Conservation (phyloP, 805 yeast species). For the Maudiozyma barnettii region DNA sequence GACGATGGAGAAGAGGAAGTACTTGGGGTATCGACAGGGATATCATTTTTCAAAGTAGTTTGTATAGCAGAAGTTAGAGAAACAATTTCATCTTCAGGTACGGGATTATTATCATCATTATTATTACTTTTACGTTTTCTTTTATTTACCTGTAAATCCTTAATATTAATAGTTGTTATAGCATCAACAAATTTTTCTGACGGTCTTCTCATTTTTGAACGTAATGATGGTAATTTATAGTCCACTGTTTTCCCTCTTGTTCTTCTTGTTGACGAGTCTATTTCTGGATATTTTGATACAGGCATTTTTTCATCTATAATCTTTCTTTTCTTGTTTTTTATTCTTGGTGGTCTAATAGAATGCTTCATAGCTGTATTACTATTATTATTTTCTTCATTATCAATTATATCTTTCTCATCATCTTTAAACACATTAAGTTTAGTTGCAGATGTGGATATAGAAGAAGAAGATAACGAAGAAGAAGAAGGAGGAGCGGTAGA, state of each 20-base stretch:
- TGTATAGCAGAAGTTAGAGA: no score
- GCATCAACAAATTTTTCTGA: conserved; percentile 54
- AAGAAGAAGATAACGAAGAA: no score
- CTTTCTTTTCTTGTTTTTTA: conserved; percentile 19
- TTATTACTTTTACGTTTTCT: no score
- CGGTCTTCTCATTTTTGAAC: conserved; percentile 61
- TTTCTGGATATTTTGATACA: conserved; percentile 10
- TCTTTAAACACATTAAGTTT: conserved; percentile 21
- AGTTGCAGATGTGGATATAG: conserved; percentile 17
- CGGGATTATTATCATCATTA: no score
- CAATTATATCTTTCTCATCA: neutral
- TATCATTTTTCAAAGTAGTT: no score
- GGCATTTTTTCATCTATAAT: conserved; percentile 35
- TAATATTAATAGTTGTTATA: conserved; percentile 32
- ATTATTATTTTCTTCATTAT: neutral
- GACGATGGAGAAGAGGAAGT: no score
- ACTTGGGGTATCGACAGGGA: neutral
- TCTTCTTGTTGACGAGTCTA: conserved; percentile 26
- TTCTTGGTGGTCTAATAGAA: conserved; percentile 25
- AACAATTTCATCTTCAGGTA: neutral
- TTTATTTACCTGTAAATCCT: conserved; percentile 25
- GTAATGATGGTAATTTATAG: conserved; percentile 58
- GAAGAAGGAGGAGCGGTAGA: neutral
- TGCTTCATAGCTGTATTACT: conserved; percentile 12
- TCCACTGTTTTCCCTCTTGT: conserved; percentile 50